Conservation (phyloP, 805 yeast genomes). For the Isabelozyma pseudorhagii region DNA sequence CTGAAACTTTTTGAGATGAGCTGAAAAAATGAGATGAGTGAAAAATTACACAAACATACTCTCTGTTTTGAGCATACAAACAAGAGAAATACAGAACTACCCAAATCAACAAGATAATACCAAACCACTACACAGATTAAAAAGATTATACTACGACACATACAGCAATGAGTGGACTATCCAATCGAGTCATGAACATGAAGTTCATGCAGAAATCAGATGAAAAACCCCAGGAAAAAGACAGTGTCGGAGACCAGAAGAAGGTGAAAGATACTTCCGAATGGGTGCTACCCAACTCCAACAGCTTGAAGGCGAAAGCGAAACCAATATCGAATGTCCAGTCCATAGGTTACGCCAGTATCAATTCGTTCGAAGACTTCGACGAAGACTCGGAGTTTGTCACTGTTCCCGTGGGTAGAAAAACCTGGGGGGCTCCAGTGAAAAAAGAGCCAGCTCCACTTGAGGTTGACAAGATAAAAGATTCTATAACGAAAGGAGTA, state of each 20-base stretch:
- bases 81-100: too few relatives aligned
- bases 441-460: neutral
- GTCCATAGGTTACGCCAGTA: slow-evolving; percentile 41
- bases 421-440: slow-evolving; percentile 13
- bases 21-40: slow-evolving; percentile 4
- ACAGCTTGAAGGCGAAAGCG: slow-evolving; percentile 21
- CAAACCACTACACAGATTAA: too few relatives aligned
- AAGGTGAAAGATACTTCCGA: slow-evolving; percentile 50
- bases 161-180: slow-evolving; percentile 29
- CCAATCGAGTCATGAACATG: slow-evolving; percentile 80
- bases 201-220: slow-evolving; percentile 52
- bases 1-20: slow-evolving; percentile 6
- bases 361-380: slow-evolving; percentile 22
- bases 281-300: slow-evolving; percentile 44
- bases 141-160: too few relatives aligned
- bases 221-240: slow-evolving; percentile 28
- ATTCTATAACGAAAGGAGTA: neutral
- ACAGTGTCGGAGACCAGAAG: slow-evolving; percentile 25
- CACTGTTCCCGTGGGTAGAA: slow-evolving; percentile 6
- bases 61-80: neutral
- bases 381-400: slow-evolving; percentile 12
- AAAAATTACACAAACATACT: neutral
- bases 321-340: slow-evolving; percentile 19
- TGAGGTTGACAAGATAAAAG: neutral
- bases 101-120: neutral